phyloP scores from a whole-genome alignment of 768 basidiomycete species.

The Postia placenta region DNA sequence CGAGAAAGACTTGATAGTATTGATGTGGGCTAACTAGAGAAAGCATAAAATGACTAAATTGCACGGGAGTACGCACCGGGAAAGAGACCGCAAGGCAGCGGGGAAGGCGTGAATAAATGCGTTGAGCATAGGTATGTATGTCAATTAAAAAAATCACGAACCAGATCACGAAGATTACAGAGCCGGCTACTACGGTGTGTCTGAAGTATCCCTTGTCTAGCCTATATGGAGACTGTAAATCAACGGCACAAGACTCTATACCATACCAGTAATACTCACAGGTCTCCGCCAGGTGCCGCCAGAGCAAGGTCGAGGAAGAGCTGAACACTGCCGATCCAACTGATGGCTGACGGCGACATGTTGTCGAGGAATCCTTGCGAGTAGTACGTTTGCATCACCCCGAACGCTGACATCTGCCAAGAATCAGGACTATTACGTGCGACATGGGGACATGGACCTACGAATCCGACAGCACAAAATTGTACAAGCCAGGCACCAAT shows the following conservation, averaged over 20 bases:
- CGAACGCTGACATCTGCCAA: slow-evolving; percentile 2
- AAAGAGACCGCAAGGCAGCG: too few species aligned
- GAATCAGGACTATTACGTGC: too few species aligned
- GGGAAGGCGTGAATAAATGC: too few species aligned
- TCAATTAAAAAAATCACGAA: too few species aligned
- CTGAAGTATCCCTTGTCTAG: neutral
- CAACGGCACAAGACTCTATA: slow-evolving; percentile 10
- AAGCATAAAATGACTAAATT: slow-evolving; percentile 29
- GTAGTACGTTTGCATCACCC: slow-evolving; percentile 2
- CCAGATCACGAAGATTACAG: neutral
- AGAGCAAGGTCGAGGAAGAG: slow-evolving; percentile 17
- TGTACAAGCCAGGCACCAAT: neutral
- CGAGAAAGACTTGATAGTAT: slow-evolving; percentile 38
- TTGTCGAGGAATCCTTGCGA: neutral
- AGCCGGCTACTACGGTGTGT: neutral
- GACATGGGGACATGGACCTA: neutral
- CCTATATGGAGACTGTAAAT: slow-evolving; percentile 17
- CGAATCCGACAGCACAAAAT: slow-evolving; percentile 1
- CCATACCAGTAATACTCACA: slow-evolving; percentile 24
- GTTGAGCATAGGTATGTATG: too few species aligned
- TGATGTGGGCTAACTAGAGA: slow-evolving; percentile 36
- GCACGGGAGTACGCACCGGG: too few species aligned
- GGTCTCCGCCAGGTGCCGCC: slow-evolving; percentile 15
- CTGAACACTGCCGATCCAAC: slow-evolving; percentile 24
- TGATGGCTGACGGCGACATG: neutral